Percentiles rank a stretch among this genome's conserved stretches.
Conservation (phyloP, 2,329 filamentous ascomycete species). For the Alternaria gaisen region DNA sequence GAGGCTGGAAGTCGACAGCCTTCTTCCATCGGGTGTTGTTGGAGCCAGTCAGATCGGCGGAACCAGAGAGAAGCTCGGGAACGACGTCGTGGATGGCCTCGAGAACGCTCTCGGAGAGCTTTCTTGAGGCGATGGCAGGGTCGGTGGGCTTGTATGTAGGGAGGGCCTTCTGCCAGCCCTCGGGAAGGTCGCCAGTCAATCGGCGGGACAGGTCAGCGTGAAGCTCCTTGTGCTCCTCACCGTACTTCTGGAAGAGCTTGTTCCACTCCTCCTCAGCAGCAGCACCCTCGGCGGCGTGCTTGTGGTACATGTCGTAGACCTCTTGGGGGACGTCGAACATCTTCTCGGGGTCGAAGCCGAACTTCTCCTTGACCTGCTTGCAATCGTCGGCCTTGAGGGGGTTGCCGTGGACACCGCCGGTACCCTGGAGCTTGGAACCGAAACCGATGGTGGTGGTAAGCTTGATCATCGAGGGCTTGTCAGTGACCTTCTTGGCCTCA, state of each 20-base stretch:
- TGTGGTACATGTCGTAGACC: conserved; percentile 90
- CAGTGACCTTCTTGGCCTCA: conserved; percentile 83
- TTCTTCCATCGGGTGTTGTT: conserved; percentile 99
- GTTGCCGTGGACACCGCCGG: conserved; percentile 94
- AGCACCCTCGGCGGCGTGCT: conserved; percentile 85
- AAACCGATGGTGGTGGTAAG: conserved; percentile 97
- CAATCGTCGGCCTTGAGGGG: conserved; percentile 94
- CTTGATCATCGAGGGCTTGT: conserved; percentile 98
- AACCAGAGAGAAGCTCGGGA: conserved; percentile 94
- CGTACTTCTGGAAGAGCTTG: conserved; percentile 88
- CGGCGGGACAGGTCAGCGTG: conserved; percentile 83
- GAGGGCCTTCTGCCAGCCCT: conserved; percentile 95
- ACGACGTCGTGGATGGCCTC: conserved; percentile 83
- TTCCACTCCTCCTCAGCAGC: conserved; percentile 96
- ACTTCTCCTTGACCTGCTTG: conserved; percentile 91
- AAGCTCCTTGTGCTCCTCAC: conserved; percentile 77
- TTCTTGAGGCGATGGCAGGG: conserved; percentile 86
- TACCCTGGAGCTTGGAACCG: conserved; percentile 92
- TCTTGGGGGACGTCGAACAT: conserved; percentile 92
- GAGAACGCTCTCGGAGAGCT: conserved; percentile 94
- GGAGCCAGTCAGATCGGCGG: conserved; percentile 96
- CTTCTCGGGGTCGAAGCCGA: conserved; percentile 95
- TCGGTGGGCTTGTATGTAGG: conserved; percentile 90
- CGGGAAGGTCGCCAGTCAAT: conserved; percentile 82
- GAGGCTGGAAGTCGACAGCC: conserved; percentile 96